Evolutionary conservation across 2,329 filamentous ascomycete genomes (phyloP).

Genomic region (Fusarium proliferatum): DNA sequence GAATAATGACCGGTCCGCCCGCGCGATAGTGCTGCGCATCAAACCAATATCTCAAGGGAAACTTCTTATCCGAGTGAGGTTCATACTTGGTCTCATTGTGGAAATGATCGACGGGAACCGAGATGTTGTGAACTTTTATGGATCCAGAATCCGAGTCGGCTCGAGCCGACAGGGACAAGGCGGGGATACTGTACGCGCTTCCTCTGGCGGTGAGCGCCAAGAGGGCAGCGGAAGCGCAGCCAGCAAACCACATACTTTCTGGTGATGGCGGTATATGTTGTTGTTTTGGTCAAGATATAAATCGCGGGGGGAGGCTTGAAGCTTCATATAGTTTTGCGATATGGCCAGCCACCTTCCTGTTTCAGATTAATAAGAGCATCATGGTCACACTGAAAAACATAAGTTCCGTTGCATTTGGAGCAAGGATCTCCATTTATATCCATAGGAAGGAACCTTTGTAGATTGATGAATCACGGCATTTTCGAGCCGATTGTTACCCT

Average conservation of each 20-base stretch:
- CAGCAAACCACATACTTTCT: constrained; percentile 19
- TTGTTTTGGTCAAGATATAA: neutral
- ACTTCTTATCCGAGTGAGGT: constrained; percentile 76
- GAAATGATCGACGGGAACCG: constrained; percentile 80
- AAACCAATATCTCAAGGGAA: constrained; percentile 84
- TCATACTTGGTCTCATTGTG: constrained; percentile 82
- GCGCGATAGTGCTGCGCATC: constrained; percentile 79
- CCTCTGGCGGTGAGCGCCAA: constrained; percentile 5
- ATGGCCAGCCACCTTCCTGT: constrained; percentile 15
- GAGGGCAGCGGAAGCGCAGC: constrained; percentile 10
- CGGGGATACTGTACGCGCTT: neutral
- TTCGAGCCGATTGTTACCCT: neutral
- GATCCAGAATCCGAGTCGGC: constrained; percentile 1
- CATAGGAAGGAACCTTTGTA: constrained; percentile 18
- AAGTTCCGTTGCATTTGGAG: constrained; percentile 28
- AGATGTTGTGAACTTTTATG: constrained; percentile 44
- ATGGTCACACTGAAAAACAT: constrained; percentile 8
- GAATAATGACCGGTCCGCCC: constrained; percentile 84
- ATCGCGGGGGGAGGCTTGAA: neutral
- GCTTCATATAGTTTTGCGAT: neutral
- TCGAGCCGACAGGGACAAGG: neutral
- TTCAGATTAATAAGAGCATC: constrained; percentile 20
- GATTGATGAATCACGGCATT: neutral
- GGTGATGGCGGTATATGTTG: neutral
- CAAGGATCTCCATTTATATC: constrained; percentile 8